Evolutionary conservation across 257 asterid species (phyloP).

Genomic region (Ballota nigra): DNA sequence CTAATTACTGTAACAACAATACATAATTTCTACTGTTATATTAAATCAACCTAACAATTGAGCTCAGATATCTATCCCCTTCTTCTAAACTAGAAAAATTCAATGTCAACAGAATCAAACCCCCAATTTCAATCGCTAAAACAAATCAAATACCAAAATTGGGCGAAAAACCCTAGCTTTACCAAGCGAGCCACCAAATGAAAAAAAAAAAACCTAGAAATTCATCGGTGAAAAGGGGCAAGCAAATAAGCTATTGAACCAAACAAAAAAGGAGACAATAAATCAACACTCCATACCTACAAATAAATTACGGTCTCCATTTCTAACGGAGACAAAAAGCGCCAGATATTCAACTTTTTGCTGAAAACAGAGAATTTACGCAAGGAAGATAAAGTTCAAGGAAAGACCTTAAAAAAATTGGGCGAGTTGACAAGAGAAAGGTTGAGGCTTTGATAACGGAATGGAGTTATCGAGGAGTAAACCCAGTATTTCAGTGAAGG

Average conservation of each 20-base stretch:
- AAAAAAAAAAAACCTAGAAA: conserved; percentile 23
- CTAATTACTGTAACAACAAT: conserved; percentile 15
- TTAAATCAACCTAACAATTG: conserved; percentile 16
- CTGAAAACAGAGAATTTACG: conserved; percentile 13
- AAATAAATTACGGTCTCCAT: conserved; percentile 26
- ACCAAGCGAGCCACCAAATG: conserved; percentile 33
- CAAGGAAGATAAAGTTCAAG: conserved; percentile 8
- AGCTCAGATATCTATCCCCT: neutral
- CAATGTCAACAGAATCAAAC: neutral
- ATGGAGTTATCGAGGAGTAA: conserved; percentile 7
- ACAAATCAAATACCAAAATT: conserved; percentile 16
- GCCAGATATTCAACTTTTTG: conserved; percentile 24
- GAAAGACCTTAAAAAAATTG: conserved; percentile 27
- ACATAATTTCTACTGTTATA: conserved; percentile 19
- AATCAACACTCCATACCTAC: conserved; percentile 13
- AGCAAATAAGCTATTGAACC: conserved; percentile 25
- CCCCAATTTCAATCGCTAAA: conserved; percentile 21
- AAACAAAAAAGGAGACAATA: neutral
- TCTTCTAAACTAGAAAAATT: neutral
- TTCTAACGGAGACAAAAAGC: conserved; percentile 12
- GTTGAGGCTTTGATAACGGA: conserved; percentile 17
- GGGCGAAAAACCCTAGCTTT: conserved; percentile 32
- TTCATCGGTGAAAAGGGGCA: conserved; percentile 25
- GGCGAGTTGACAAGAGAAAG: conserved; percentile 22
- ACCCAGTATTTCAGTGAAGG: neutral